Percentiles rank a stretch among this genome's conserved stretches.
phyloP scores from a whole-genome alignment of 2,329 filamentous ascomycete genomes.

The Beauveria sp. region DNA sequence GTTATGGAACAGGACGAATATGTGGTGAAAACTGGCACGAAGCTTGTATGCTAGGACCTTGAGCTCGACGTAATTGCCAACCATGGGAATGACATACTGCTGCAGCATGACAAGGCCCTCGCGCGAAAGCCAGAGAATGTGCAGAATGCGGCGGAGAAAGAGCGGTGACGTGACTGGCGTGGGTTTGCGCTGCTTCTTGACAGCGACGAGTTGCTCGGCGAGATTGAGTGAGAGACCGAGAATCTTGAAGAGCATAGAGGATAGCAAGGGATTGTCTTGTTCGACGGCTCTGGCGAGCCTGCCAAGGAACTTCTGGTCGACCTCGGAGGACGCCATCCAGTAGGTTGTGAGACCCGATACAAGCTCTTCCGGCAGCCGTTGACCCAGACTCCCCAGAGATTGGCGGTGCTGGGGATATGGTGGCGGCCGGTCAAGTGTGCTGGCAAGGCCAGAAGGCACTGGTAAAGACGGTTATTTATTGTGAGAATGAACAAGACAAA shows the following conservation, averaged over 20 bases:
- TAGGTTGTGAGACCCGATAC: slow-evolving; percentile 6
- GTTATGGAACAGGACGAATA: slow-evolving; percentile 95
- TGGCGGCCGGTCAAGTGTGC: neutral
- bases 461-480: slow-evolving; percentile 6
- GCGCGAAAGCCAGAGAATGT: slow-evolving; percentile 91
- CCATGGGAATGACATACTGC: slow-evolving; percentile 78
- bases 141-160: slow-evolving; percentile 71
- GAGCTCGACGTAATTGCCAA: slow-evolving; percentile 69
- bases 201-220: slow-evolving; percentile 72
- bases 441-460: slow-evolving; percentile 7
- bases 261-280: slow-evolving; percentile 69
- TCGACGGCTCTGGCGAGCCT: slow-evolving; percentile 76
- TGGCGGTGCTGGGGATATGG: neutral
- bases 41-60: slow-evolving; percentile 89
- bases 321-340: slow-evolving; percentile 88
- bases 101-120: slow-evolving; percentile 87
- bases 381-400: neutral
- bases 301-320: slow-evolving; percentile 95
- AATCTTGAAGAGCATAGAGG: slow-evolving; percentile 79
- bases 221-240: slow-evolving; percentile 85
- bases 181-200: slow-evolving; percentile 74
- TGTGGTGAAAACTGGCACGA: slow-evolving; percentile 89
- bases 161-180: slow-evolving; percentile 72
- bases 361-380: slow-evolving; percentile 2
- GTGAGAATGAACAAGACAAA: neutral